These are phyloP conservation scores for Kwoniella newhampshirensis DNA, from an alignment of 768 basidiomycete species.

Conservation along the genomic window DNA sequence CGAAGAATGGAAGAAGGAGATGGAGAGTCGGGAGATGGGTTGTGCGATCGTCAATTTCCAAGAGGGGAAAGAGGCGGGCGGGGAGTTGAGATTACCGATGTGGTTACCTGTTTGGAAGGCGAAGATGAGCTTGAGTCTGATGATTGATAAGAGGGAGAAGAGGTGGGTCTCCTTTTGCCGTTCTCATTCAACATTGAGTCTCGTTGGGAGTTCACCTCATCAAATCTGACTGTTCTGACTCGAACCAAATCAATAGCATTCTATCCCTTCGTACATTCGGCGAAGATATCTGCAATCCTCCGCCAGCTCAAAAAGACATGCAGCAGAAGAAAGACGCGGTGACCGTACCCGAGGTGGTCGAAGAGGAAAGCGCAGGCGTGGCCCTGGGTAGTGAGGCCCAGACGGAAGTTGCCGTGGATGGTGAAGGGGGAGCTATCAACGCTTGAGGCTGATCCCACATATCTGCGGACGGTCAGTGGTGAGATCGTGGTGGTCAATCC, in stretches of 20 bases:
- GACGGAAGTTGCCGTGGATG: too few relatives aligned
- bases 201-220: too few relatives aligned
- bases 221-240: too few relatives aligned
- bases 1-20: constrained; percentile 57
- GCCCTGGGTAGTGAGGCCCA: constrained; percentile 19
- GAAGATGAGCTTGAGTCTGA: constrained; percentile 76
- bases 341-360: constrained; percentile 4
- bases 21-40: constrained; percentile 57
- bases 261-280: constrained; percentile 82
- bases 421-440: constrained; percentile 6
- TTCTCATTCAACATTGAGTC: neutral
- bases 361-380: constrained; percentile 6
- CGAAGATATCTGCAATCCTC: constrained; percentile 65
- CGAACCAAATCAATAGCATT: too few relatives aligned
- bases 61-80: constrained; percentile 60
- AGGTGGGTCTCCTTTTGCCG: constrained; percentile 59
- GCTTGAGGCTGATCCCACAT: neutral
- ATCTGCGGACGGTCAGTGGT: too few relatives aligned
- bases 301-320: constrained; percentile 25
- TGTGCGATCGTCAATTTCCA: constrained; percentile 64
- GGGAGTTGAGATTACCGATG: constrained; percentile 67
- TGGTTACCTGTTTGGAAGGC: constrained; percentile 97
- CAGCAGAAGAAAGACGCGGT: neutral
- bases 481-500: too few relatives aligned
- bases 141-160: constrained; percentile 97